Base-by-base conservation (phyloP, 1,139 yeast genomes). In the Suzukiozyma palmioleophila region DNA sequence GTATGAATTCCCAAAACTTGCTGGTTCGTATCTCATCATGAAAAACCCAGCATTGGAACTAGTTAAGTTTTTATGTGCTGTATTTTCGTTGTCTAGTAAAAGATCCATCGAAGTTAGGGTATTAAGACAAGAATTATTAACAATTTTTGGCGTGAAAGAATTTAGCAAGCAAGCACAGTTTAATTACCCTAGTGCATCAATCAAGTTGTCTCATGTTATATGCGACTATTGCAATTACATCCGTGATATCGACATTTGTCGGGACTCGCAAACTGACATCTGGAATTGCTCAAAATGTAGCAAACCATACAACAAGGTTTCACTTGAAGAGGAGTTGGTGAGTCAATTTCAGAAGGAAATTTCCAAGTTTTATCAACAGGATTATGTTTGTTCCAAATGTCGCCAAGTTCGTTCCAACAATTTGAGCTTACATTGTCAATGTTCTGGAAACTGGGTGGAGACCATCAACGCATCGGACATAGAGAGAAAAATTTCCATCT, bases 401-500 rank as follows among this genome's bases (percentile, higher is more conserved):
- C 72, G 76, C 32, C 77, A 73, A 43, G 69, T 88, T 41, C 78
- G 80, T 51, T 78, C 77, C 29, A 82, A 78, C 50, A 83, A 84
- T 47, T 70, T 94, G 76, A 77, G 89, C 36, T 71, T 71, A 26
- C 81, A 81, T 57, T 94, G 98, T 60, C 66, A 75, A 29, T 94
- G 98, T 58, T 89, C 98, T 0, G 98, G 99, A 3, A 59, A 64
- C 27, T 92, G 96, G 96, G 64, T 61, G 1, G 84, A 79, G 40
- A 79, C 87, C 0, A 57, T 81, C 18, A 56, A 70, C 10, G 64
- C 69, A 38, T 62, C 56, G 2, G 74, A 70, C 0, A 57, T 88
- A 6, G 62, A 66, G 26, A 64, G 64, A 37, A 67, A 67, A 39
- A 53, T 81, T 6, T 62, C 60, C 10, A 69, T 79, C 0, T 86